These are phyloP conservation scores for Trichophyton mentagrophytes DNA, from an alignment of 2,329 filamentous ascomycete species.

Conservation along the genomic window DNA sequence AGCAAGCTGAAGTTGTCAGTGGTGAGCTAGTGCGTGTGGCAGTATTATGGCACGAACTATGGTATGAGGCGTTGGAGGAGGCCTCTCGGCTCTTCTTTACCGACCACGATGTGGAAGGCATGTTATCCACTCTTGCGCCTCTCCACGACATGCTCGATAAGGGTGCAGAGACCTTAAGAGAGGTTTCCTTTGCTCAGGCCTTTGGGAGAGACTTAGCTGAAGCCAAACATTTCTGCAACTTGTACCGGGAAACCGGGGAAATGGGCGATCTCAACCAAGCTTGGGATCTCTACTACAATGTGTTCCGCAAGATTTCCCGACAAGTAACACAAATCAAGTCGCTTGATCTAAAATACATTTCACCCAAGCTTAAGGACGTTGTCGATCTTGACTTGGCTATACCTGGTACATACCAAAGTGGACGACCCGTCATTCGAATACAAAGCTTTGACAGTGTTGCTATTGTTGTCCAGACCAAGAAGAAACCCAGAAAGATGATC, in stretches of 20 bases:
- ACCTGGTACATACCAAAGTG: constrained; percentile 84
- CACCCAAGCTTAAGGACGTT: constrained; percentile 76
- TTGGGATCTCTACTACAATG: constrained; percentile 98
- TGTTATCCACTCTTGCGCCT: constrained; percentile 83
- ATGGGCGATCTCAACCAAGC: constrained; percentile 92
- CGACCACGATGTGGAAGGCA: constrained; percentile 92
- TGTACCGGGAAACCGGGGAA: constrained; percentile 79
- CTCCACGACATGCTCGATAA: constrained; percentile 83
- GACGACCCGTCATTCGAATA: constrained; percentile 68
- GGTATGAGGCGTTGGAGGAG: constrained; percentile 96
- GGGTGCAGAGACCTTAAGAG: constrained; percentile 82
- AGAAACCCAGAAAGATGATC: constrained; percentile 79
- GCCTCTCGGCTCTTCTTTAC: constrained; percentile 94
- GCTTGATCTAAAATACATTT: constrained; percentile 91
- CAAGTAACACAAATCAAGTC: constrained; percentile 87
- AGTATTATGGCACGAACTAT: constrained; percentile 95
- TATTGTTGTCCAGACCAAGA: constrained; percentile 90
- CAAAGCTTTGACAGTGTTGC: constrained; percentile 81
- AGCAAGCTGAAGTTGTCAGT: constrained; percentile 90
- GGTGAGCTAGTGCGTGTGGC: constrained; percentile 94
- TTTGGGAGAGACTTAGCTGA: constrained; percentile 93
- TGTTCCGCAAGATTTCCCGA: constrained; percentile 87
- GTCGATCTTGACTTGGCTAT: constrained; percentile 82
- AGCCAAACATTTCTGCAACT: constrained; percentile 88
- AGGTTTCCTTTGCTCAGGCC: constrained; percentile 94